phyloP scores from a whole-genome alignment of 768 basidiomycete genomes.

The Mycena rosella region DNA sequence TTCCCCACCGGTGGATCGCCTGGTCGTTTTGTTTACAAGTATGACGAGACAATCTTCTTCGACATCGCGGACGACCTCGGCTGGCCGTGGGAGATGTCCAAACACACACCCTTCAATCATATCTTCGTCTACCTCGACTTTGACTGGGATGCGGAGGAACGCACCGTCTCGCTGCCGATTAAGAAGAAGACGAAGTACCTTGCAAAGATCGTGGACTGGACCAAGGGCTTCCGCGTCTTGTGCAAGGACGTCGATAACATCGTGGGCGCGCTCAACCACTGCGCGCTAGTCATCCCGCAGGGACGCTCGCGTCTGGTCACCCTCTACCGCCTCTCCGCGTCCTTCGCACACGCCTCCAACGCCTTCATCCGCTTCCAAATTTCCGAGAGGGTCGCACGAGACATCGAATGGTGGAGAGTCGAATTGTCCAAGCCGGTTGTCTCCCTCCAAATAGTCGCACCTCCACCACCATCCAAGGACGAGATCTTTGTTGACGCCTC shows the following conservation, averaged over 20 bases:
- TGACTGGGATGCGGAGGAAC: slow-evolving; percentile 36
- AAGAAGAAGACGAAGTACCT: slow-evolving; percentile 36
- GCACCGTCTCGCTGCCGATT: slow-evolving; percentile 29
- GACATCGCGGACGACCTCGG: slow-evolving; percentile 31
- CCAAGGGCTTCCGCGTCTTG: background rate
- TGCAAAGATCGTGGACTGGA: slow-evolving; percentile 11
- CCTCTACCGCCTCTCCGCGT: slow-evolving; percentile 12
- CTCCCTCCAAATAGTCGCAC: slow-evolving; percentile 25
- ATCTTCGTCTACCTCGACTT: slow-evolving; percentile 37
- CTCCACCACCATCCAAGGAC: background rate
- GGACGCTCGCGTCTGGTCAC: slow-evolving; percentile 28
- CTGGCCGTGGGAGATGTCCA: slow-evolving; percentile 38
- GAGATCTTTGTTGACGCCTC: slow-evolving; percentile 59
- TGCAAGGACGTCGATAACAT: slow-evolving; percentile 16
- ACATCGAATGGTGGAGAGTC: background rate
- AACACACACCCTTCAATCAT: slow-evolving; percentile 28
- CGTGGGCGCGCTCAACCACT: slow-evolving; percentile 35
- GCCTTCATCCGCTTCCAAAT: background rate
- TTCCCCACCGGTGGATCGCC: background rate
- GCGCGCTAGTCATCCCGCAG: slow-evolving; percentile 9
- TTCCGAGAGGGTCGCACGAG: background rate
- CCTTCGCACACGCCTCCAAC: background rate
- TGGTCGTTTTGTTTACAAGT: slow-evolving; percentile 16
- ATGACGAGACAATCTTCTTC: slow-evolving; percentile 33
- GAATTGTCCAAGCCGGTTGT: background rate